phyloP scores from a whole-genome alignment of 805 yeast genomes.

The Cephaloascus fragrans region DNA sequence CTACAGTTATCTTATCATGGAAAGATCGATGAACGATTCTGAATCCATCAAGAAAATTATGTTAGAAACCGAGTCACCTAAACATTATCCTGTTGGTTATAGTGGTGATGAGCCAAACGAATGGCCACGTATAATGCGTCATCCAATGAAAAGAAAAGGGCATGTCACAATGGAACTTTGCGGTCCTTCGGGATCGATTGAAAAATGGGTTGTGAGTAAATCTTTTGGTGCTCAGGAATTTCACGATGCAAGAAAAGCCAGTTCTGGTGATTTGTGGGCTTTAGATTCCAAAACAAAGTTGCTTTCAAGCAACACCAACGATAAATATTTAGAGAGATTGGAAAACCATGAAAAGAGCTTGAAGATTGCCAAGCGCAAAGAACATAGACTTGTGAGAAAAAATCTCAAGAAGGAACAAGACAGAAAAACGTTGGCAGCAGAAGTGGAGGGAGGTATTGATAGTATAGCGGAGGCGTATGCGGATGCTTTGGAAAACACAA shows the following conservation, averaged over 20 bases:
- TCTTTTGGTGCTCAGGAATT: constrained; percentile 65
- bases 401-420: background rate
- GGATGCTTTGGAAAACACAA: background rate
- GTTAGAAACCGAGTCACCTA: constrained; percentile 14
- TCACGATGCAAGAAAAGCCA: constrained; percentile 83
- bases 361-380: background rate
- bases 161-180: constrained; percentile 77
- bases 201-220: constrained; percentile 81
- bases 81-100: constrained; percentile 4
- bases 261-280: constrained; percentile 86
- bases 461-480: background rate
- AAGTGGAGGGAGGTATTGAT: background rate
- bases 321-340: background rate
- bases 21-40: constrained; percentile 41
- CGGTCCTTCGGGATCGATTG: constrained; percentile 69
- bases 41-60: constrained; percentile 28
- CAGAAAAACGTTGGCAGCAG: background rate
- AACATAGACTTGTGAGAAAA: background rate
- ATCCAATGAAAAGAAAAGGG: constrained; percentile 71
- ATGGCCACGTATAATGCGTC: constrained; percentile 67
- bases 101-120: constrained; percentile 15
- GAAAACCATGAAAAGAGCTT: background rate
- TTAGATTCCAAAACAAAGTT: constrained; percentile 3
- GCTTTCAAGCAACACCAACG: background rate
- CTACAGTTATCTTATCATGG: constrained; percentile 64